These are phyloP conservation scores for Phaseolus lunatus DNA, from an alignment of 306 rosid genomes.

Conservation along the genomic window DNA sequence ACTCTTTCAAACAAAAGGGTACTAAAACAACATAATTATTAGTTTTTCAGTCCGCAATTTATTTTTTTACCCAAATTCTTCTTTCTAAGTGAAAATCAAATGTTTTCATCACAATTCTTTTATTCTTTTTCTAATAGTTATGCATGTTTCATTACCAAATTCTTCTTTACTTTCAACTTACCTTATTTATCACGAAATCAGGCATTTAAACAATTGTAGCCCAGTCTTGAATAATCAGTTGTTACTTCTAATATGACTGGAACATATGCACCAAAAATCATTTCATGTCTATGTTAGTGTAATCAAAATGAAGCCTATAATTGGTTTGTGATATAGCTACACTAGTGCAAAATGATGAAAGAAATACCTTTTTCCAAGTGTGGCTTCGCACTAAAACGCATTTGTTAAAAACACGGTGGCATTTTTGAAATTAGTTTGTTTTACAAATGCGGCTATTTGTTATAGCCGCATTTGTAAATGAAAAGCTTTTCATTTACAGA, in stretches of 20 bases:
- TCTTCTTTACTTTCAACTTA: conserved; percentile 39
- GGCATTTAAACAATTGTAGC: not conserved
- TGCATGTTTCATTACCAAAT: conserved; percentile 4
- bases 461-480: no score
- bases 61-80: conserved; percentile 8
- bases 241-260: not conserved
- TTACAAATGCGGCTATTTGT: no score
- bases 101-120: not conserved
- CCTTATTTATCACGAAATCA: not conserved
- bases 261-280: not conserved
- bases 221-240: not conserved
- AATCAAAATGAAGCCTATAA: conserved; percentile 31
- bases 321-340: conserved; percentile 11
- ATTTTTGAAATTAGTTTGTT: no score
- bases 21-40: conserved; percentile 16
- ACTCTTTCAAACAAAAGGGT: not conserved
- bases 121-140: not conserved
- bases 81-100: not conserved
- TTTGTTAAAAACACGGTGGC: no score
- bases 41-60: conserved; percentile 43
- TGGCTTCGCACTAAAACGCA: no score
- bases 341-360: no score
- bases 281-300: not conserved
- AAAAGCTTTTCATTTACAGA: no score
- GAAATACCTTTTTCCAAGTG: no score